Base-by-base conservation (phyloP, 2,329 filamentous ascomycete genomes). In the Beauveria asiatica region DNA sequence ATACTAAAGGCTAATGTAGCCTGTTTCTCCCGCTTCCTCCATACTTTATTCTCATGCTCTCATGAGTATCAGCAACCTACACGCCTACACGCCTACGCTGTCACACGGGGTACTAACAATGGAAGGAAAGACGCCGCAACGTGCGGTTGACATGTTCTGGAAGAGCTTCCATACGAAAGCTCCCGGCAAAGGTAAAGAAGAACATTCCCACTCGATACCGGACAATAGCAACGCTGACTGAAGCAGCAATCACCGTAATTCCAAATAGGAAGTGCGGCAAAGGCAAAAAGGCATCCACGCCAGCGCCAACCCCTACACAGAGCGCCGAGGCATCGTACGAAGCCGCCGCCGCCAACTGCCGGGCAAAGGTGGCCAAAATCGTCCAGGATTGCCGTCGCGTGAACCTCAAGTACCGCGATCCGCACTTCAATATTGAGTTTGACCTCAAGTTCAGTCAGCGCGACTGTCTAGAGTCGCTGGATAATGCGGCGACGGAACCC, bases 361-460 rank as follows among this genome's bases (percentile, higher is more conserved):
- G 77, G 58, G 82, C 81, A 60, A 89, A 81, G 74, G 88, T 80
- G 3, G 78, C 76, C 27, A 82, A 83, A 69, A 86, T 86, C 62
- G 78, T 83, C 53, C 77, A 78, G 61, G 83, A 86, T 68, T 95
- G 90, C 70, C 80, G 84, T 23, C 82, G 89, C 9, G 78, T 91
- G 61, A 96, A 96, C 72, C 87, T 91, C 68, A 93, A 91, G 72
- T 96, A 95, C 70, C 83, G 87, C 17, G 90, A 95, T 69, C 83
- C 86, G n/a, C 85, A 94, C 70, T 96, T 96, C 69, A 88, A 96
- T 70, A 84, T 96, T 56, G 90, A 94, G 69, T 77, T 83, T 42
- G 89, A 92, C 70, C 78, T 92, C 63, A 88, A 90, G 73, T 76
- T 77, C 42, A 73, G 75, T n/a, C 72, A 70, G 61, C 74, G 75